Percentiles rank a stretch among this genome's conserved stretches.
phyloP scores from a whole-genome alignment of 495 filamentous ascomycete genomes.

The Sabuloglossum arenarium region DNA sequence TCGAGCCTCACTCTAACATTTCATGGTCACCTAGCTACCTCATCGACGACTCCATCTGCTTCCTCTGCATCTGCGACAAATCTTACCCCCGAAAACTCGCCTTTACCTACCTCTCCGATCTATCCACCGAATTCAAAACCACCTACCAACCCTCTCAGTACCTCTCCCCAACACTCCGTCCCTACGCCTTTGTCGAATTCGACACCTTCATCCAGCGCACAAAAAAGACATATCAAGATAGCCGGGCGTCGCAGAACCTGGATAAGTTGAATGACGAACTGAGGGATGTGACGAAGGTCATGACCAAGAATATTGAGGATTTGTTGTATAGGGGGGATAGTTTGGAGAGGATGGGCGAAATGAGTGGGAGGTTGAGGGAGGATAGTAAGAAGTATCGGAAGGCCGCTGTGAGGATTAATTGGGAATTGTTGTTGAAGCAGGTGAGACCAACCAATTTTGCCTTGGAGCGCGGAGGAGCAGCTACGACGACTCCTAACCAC shows the following conservation, averaged over 20 bases:
- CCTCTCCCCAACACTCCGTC: constrained; percentile 50
- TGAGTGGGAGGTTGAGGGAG: constrained; percentile 66
- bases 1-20: not conserved
- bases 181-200: constrained; percentile 94
- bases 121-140: constrained; percentile 74
- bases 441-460: too few species aligned
- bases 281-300: constrained; percentile 92
- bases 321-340: constrained; percentile 86
- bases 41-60: constrained; percentile 62
- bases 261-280: constrained; percentile 88
- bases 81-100: constrained; percentile 96
- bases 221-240: constrained; percentile 86
- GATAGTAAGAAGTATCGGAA: constrained; percentile 85
- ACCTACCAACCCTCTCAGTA: constrained; percentile 58
- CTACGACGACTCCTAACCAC: too few species aligned
- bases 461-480: too few species aligned
- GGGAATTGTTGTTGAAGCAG: constrained; percentile 91
- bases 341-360: constrained; percentile 91
- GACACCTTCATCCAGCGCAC: constrained; percentile 91
- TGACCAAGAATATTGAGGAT: constrained; percentile 99
- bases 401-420: constrained; percentile 92
- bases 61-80: constrained; percentile 77
- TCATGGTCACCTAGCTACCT: constrained; percentile 41
- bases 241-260: constrained; percentile 67
- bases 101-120: constrained; percentile 93